These are phyloP conservation scores for Trematosphaeria pertusa DNA, from an alignment of 2,329 filamentous ascomycete species.

Conservation along the genomic window DNA sequence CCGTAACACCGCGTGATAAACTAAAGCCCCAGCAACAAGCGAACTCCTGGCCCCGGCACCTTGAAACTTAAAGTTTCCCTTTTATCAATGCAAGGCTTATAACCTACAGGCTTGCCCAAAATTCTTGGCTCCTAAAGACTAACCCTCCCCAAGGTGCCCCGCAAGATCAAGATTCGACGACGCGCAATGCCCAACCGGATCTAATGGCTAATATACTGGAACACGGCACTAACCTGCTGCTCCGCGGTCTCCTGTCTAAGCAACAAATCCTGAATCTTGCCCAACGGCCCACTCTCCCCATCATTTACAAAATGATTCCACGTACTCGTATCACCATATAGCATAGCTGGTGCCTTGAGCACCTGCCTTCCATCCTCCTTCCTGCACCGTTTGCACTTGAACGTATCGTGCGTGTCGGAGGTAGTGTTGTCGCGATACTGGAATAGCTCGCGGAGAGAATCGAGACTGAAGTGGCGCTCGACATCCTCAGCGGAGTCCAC, in stretches of 20 bases:
- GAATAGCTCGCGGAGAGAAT: conserved; percentile 90
- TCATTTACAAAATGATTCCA: conserved; percentile 98
- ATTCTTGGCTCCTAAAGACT: no score
- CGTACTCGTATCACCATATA: conserved; percentile 98
- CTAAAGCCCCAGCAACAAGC: conserved; percentile 1
- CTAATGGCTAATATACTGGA: conserved; percentile 98
- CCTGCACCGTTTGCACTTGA: conserved; percentile 94
- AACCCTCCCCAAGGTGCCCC: no score
- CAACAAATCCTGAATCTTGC: conserved; percentile 87
- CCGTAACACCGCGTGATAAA: conserved; percentile 6
- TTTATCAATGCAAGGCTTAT: no score
- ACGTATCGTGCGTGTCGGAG: conserved; percentile 96
- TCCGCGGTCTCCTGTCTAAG: conserved; percentile 84
- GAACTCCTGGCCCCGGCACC: not conserved
- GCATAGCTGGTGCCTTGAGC: conserved; percentile 90
- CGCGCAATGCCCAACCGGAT: no score
- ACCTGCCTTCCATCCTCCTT: conserved; percentile 82
- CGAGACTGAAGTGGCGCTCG: conserved; percentile 92
- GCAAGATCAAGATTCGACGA: no score
- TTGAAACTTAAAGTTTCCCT: no score
- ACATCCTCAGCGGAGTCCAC: conserved; percentile 97
- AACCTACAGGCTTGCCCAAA: no score
- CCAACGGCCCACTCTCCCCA: conserved; percentile 69
- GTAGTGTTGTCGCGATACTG: conserved; percentile 85
- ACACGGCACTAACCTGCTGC: conserved; percentile 87